Evolutionary conservation across 768 basidiomycete species (phyloP).

Genomic region (Suillus fuscotomentosus): DNA sequence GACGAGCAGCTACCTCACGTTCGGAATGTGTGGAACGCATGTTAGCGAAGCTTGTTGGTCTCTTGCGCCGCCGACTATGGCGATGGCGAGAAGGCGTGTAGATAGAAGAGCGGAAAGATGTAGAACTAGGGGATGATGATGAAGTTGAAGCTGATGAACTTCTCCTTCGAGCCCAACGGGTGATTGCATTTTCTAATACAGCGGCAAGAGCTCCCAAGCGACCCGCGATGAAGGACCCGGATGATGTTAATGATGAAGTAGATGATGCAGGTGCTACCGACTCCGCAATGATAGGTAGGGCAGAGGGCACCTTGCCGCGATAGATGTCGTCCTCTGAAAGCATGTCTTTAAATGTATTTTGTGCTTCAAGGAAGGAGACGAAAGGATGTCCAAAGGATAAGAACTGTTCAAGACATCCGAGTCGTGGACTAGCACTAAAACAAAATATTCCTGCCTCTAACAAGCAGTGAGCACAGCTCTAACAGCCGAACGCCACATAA

Average conservation of each 20-base stretch:
- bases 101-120: slow-evolving; percentile 26
- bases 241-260: slow-evolving; percentile 23
- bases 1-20: slow-evolving; percentile 55
- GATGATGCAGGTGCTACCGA: slow-evolving; percentile 26
- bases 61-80: slow-evolving; percentile 41
- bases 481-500: not conserved
- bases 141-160: slow-evolving; percentile 46
- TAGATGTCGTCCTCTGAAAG: slow-evolving; percentile 54
- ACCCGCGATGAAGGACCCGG: slow-evolving; percentile 36
- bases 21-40: slow-evolving; percentile 55
- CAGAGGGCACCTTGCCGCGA: slow-evolving; percentile 47
- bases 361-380: not conserved
- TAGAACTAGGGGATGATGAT: slow-evolving; percentile 41
- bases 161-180: slow-evolving; percentile 57
- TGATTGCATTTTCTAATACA: slow-evolving; percentile 67
- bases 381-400: not conserved
- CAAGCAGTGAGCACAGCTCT: not conserved
- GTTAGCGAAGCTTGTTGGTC: slow-evolving; percentile 49
- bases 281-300: slow-evolving; percentile 26
- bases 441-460: not conserved
- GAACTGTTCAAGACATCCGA: not conserved
- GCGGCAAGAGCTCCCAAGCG: slow-evolving; percentile 54
- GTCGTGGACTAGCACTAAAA: not conserved
- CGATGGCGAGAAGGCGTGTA: slow-evolving; percentile 40
- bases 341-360: slow-evolving; percentile 6